phyloP scores from a whole-genome alignment of 495 filamentous ascomycete species.

The Penicillium mononematosum region DNA sequence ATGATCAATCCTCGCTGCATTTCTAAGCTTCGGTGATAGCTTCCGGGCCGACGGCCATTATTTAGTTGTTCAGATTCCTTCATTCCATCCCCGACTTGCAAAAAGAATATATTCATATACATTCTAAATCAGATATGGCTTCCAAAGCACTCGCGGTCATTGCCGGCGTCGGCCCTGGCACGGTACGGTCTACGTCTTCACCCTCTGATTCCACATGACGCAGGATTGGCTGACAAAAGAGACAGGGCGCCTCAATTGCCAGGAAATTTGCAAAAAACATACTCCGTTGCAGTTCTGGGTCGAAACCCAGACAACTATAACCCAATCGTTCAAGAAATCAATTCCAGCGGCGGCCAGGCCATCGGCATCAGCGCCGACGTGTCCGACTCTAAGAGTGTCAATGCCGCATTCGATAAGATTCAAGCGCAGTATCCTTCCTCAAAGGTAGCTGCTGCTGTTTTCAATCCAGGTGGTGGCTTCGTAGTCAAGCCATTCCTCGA shows the following conservation, averaged over 20 bases:
- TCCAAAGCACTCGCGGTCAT: conserved; percentile 61
- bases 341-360: conserved; percentile 64
- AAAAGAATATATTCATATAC: not conserved
- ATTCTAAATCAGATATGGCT: conserved; percentile 26
- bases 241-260: conserved; percentile 58
- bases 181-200: conserved; percentile 40
- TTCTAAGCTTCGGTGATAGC: conserved; percentile 29
- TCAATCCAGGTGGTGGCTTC: conserved; percentile 73
- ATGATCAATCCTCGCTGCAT: conserved; percentile 34
- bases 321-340: conserved; percentile 71
- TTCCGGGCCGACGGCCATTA: conserved; percentile 12
- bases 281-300: conserved; percentile 74
- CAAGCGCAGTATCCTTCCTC: conserved; percentile 48
- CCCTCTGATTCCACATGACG: not conserved
- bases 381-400: conserved; percentile 59
- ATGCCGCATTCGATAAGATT: conserved; percentile 66
- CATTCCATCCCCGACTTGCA: no score
- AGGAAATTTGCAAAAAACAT: conserved; percentile 65
- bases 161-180: conserved; percentile 73
- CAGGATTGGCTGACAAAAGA: conserved; percentile 9
- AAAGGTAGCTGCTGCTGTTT: conserved; percentile 72
- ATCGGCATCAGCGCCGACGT: conserved; percentile 76
- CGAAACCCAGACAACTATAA: conserved; percentile 67
- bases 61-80: conserved; percentile 2
- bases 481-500: conserved; percentile 81